Evolutionary conservation across 441 rosid genomes (phyloP), one percentile per base, ranked within the genome.

Genomic region (Biscutella auriculata): DNA sequence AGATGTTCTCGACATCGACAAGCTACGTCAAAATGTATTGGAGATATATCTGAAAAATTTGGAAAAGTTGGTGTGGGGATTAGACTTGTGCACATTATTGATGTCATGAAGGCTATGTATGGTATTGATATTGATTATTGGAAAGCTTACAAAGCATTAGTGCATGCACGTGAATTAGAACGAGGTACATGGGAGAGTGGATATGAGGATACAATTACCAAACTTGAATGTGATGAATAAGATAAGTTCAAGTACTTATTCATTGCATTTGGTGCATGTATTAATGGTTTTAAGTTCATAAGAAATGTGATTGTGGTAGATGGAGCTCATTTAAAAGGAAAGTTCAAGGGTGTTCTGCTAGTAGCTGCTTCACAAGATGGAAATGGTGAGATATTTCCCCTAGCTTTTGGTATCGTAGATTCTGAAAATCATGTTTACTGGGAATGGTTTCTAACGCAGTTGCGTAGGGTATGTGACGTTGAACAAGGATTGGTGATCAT

Each of bases 401-500:
- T 81, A 60, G 87, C 84, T 28, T 79, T 85, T 67, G 85, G 79
- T 33, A 74, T 82, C 57, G 76, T 81, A 27, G 82, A 79, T 65
- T 53, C 33, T 16, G 84, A 86, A 59, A 79, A 65, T 44, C 68
- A 79, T 45, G 79, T 68, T 40, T 76, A 69, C 43, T 81, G 82
- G 85, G 63, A 72, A 60, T 82, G 81, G 82, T 85, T 82, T 68
- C 42, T 85, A 62, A 76, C 79, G 10, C 81, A 79, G 72, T 55
- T 82, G 28, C 76, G 67, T 42, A 77, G 65, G 67, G 69, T 12
- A 1, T 43, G 29, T 1, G n/a, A 5, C 9, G 32, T 13, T 9
- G 10, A 35, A 2, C 6, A 45, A 32, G 6, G 9, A 11, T 19
- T 43, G 13, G 34, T 27, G 21, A 21, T 33, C 1, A 21, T 21